Base-by-base conservation (phyloP, 75 land plant genomes). In the Sequoia sempervirens region DNA sequence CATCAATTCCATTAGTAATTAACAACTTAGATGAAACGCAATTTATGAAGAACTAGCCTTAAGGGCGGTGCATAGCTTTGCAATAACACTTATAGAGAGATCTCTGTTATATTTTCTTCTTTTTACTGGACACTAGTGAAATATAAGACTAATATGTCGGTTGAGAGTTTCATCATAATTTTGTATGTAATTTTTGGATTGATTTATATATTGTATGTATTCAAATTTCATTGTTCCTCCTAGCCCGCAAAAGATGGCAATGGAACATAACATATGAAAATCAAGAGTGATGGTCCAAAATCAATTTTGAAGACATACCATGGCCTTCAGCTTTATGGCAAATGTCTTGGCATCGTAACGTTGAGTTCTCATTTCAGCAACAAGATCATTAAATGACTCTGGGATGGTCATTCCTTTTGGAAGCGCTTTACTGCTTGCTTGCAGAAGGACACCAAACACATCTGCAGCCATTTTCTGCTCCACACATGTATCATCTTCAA, bases 331-430 rank as follows among this genome's bases (percentile, higher is more conserved):
- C 84, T 83, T 93, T 36, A 87, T 36, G 41, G 95, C 89, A 82
- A 92, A 93, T 80, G 92, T 87, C 47, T 80, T 91, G 17, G 92
- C 89, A 85, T 93, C 95, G 50, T 88, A 87, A 78, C 64, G 85
- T 78, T 84, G 83, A 20, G 84, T 80, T 83, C 84, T 90, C 84
- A 93, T 90, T 82, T 96, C 92, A 17, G 89, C 88, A 52, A 93
- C 76, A 68, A 96, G 92, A 7, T 95, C 98, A 72, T 91, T 90
- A 43, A 96, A 80, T 0, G 96, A 73, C 47, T 96, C 93, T 54
- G 98, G 98, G 32, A 85, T 50, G n/a, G 52, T 70, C 9, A 84
- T 45, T 18, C 53, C 88, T 50, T 61, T 72, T 61, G 86, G 79
- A 5, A 87, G 79, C 32, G 74, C 75, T 75, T 87, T 86, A 43